Conservation (phyloP, 768 basidiomycete species). For the Rhodotorula graminis region DNA sequence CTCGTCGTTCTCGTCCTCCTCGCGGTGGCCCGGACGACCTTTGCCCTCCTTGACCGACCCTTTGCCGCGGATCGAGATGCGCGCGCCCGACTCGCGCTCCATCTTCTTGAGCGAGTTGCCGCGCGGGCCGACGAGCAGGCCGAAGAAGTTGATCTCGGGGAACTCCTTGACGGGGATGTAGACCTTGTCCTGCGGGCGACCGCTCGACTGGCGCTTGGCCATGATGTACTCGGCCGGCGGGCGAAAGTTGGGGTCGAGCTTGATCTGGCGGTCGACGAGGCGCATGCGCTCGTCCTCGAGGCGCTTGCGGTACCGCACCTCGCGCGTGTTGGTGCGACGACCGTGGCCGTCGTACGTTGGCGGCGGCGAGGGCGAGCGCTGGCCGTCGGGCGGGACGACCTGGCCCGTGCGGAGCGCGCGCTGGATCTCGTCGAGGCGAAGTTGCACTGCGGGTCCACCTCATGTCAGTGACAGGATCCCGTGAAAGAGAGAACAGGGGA, state of each 20-base stretch:
- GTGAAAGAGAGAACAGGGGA: neutral
- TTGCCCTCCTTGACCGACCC: conserved; percentile 99
- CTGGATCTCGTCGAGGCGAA: conserved; percentile 95
- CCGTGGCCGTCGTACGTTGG: conserved; percentile 97
- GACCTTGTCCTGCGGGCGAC: conserved; percentile 92
- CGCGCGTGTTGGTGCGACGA: conserved; percentile 95
- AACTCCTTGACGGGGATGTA: conserved; percentile 99
- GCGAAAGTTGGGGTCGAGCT: conserved; percentile 94
- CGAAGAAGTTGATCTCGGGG: conserved; percentile 99
- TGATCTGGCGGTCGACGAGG: conserved; percentile 92
- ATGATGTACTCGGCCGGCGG: conserved; percentile 95
- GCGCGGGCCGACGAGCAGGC: conserved; percentile 92
- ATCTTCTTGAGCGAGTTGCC: conserved; percentile 99
- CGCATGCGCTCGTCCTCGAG: conserved; percentile 62
- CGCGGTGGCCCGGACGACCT: conserved; percentile 71
- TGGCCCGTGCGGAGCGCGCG: conserved; percentile 89
- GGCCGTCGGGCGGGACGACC: conserved; percentile 89
- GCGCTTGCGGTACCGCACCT: conserved; percentile 81
- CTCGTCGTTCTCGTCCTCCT: conserved; percentile 97
- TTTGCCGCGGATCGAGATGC: conserved; percentile 96
- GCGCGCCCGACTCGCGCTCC: conserved; percentile 96
- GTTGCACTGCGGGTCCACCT: conserved; percentile 54
- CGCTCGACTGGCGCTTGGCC: conserved; percentile 70
- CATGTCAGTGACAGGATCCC: no score
- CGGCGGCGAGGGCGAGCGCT: conserved; percentile 91